Conservation (phyloP, 345 rosid genomes). For the Aethionema arabicum region DNA sequence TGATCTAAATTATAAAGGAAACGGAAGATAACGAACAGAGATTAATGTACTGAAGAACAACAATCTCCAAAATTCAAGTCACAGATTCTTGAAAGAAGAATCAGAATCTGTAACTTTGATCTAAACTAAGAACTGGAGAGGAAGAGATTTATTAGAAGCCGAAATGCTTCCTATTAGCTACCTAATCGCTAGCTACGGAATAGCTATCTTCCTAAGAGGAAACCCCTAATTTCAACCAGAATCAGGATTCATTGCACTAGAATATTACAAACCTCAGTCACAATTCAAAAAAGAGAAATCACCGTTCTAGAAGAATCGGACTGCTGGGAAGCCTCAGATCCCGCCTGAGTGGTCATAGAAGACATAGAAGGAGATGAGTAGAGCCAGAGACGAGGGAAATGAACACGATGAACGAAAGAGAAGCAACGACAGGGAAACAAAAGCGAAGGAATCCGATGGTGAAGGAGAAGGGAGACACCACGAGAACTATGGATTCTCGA, state of each 20-base stretch:
- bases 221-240: conserved; percentile 4
- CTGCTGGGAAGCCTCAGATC: conserved; percentile 37
- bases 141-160: no score
- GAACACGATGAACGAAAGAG: conserved; percentile 44
- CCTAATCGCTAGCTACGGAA: no score
- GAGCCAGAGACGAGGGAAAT: conserved; percentile 44
- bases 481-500: conserved; percentile 32
- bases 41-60: no score
- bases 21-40: no score
- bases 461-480: conserved; percentile 49
- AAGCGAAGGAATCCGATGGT: conserved; percentile 40
- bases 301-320: conserved; percentile 59
- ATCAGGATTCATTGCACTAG: background rate
- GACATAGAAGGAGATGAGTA: conserved; percentile 40
- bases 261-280: background rate
- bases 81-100: no score
- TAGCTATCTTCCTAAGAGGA: background rate
- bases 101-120: no score
- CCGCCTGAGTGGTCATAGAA: conserved; percentile 47
- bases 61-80: no score
- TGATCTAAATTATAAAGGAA: no score
- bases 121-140: no score
- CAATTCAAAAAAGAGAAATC: background rate
- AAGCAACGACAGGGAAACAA: conserved; percentile 40
- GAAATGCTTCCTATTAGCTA: no score